Conservation (phyloP, 768 basidiomycete genomes). For the Cyathus striatus region DNA sequence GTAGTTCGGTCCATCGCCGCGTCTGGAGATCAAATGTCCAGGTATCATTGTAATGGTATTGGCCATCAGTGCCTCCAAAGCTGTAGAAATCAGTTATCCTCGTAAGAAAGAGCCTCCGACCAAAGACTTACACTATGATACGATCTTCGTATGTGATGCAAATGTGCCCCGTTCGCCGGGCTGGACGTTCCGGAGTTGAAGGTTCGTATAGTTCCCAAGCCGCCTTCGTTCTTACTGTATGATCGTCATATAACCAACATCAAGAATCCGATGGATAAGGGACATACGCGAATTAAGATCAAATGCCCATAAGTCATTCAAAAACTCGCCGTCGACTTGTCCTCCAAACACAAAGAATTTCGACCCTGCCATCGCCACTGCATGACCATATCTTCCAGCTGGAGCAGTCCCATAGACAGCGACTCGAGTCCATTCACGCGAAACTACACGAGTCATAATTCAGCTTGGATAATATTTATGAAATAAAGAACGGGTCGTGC, state of each 20-base stretch:
- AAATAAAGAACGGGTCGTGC: constrained; percentile 41
- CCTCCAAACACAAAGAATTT: constrained; percentile 96
- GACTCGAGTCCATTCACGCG: constrained; percentile 93
- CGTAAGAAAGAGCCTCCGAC: no score
- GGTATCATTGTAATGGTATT: constrained; percentile 98
- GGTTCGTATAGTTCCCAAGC: constrained; percentile 81
- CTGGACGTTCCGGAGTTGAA: constrained; percentile 54
- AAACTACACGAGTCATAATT: constrained; percentile 43
- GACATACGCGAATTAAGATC: constrained; percentile 88
- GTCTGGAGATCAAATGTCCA: constrained; percentile 89
- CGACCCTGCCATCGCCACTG: constrained; percentile 86
- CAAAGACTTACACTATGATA: constrained; percentile 66
- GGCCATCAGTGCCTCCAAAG: constrained; percentile 98
- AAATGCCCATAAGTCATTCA: constrained; percentile 95
- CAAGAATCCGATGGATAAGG: no score
- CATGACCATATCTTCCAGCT: constrained; percentile 91
- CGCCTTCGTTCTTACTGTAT: constrained; percentile 74
- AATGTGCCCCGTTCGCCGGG: constrained; percentile 88
- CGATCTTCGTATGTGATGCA: constrained; percentile 79
- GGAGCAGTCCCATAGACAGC: constrained; percentile 74
- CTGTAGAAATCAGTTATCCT: constrained; percentile 29
- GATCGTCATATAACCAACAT: constrained; percentile 4
- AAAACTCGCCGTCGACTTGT: constrained; percentile 90
- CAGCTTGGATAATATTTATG: constrained; percentile 1
- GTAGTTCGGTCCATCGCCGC: constrained; percentile 82